Base-by-base conservation (phyloP, 768 basidiomycete species). In the Amanita inopinata region DNA sequence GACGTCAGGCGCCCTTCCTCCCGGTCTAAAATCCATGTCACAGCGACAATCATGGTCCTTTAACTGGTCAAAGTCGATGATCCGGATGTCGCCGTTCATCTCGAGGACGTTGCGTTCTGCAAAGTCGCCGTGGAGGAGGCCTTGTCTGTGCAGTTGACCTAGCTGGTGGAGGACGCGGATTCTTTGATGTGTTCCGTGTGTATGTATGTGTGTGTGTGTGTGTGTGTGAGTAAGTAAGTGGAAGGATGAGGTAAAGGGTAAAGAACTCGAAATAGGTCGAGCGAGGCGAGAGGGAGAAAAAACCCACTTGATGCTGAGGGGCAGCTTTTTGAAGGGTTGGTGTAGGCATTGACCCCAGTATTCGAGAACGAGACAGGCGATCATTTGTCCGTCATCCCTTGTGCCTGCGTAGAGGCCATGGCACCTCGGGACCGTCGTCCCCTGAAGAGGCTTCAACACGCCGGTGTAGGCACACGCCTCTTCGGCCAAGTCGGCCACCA, bases 51-150 rank as follows among this genome's bases (percentile, higher is more conserved):
- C 49, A 36, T 64, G 64, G 8, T 49, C 44, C 20, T 50, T 40
- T 2, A 58, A 49, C 36, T 59, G 55, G 46, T 65, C 63, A 46
- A 65, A 66, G 46, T 66, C 65, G 22, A 67, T 67, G 20, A 67
- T 55, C 22, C 64, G 54, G 28, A 65, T 51, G 42, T 65, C 62
- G 4, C 62, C 62, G 30, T 62, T 53, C 33, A 47, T 41, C 33
- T 60, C 53, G 1, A 68, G 56, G n/a, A 68, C 56, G 35, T 68
- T 66, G 27, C 66, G 51, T 46, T 68, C 66, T 6, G 66, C 65
- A 42, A 67, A 67, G 47, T 68, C 65, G 11, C 61, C 62, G 34
- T 66, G 65, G 17, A 61, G 53, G 24, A 63, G 41, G 12, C 66
- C 65, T 11, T 51, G 46, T 10, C 50, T 48, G 38, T 68, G 66